Base-by-base conservation (phyloP, 495 filamentous ascomycete species). In the Neurospora sp. region DNA sequence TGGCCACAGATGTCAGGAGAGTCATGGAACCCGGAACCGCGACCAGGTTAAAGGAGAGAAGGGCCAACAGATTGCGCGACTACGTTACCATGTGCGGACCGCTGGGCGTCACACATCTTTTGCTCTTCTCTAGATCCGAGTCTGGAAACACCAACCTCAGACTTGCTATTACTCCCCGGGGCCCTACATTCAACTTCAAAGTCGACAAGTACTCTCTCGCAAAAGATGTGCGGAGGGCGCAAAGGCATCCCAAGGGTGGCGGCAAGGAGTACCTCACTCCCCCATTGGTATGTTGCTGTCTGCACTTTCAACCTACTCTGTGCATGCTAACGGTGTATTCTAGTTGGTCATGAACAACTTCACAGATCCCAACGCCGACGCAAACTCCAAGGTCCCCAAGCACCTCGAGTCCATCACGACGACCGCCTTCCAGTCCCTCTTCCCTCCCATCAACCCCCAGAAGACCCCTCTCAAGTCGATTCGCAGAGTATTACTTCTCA, bases 341-440 rank as follows among this genome's bases (percentile, higher is more conserved):
- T 70, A 91, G 89, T 87, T 99, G 20, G 96, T 99, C 72, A 98
- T 99, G 96, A 99, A 99, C 84, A 97, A 97, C 80, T 97, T 99
- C 82, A 88, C 87, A 41, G 91, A 89, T 2, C 86, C 92, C 38
- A 81, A 86, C 71, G 85, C 90, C n/a, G 89, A 92, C 69, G 86
- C 90, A 20, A 89, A 87, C 31, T 82, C 87, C 35, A 82, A 83
- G 62, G 86, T 92, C 20, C 91, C 92, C 20, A 94, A 93, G 77
- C 94, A 97, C 73, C 92, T 98, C 77, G 96, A 99, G 82, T 89
- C 90, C 31, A 90, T 99, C n/a, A 90, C 92, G 3, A 98, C 94
- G 8, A 94, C 94, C 44, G 89, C 97, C 76, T 99, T 98, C 84
- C 96, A 98, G 81, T 96, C 93, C 3, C 89, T 99, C 42, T 98